Base-by-base conservation (phyloP, 208 protist genomes). In the Jaenimonas drosophilae region DNA sequence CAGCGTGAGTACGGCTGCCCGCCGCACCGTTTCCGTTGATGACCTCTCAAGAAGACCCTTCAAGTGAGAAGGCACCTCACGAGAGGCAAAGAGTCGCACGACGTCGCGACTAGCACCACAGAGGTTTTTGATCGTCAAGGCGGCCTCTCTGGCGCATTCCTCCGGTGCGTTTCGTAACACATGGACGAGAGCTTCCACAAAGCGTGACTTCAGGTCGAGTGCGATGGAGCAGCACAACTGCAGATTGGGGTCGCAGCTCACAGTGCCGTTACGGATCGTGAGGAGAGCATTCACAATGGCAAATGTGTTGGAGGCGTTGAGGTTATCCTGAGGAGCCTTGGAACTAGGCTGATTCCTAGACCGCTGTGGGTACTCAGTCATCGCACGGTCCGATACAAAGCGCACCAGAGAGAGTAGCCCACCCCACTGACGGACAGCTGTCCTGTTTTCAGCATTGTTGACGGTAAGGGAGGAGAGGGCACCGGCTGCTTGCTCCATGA, bases 401-500 rank as follows among this genome's bases (percentile, higher is more conserved):
- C 64, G 60, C 21, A 92, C 54, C 33, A 92, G 62, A 1, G 76
- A 68, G 17, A 78, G 39, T 0, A 96, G 54, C 4, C 86, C 86
- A 23, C 85, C 84, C 53, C 69, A 60, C 31, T 74, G 67, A 36
- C 80, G 73, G 17, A 94, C 56, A 42, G 64, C 70, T 6, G 79
- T 71, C 2, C 83, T 63, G 66, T 95, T 95, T 49, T 95, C 84
- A 25, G 57, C 44, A 49, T 70, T 88, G 67, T 76, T 90, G 6
- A 92, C 64, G 12, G 87, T 90, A 26, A 96, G 53, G 6, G 84
- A 93, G 3, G 84, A 87, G 11, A 96, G 70, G 34, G 85, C 78
- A 21, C 87, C 87, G 6, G 85, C 83, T 3, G 81, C 82, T 52
- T 95, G 87, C 59, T 96, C 84, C 14, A 92, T 53, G 1, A 96